Base-by-base conservation (phyloP, 108 stramenopile species). In the Nitzschia sp. region DNA sequence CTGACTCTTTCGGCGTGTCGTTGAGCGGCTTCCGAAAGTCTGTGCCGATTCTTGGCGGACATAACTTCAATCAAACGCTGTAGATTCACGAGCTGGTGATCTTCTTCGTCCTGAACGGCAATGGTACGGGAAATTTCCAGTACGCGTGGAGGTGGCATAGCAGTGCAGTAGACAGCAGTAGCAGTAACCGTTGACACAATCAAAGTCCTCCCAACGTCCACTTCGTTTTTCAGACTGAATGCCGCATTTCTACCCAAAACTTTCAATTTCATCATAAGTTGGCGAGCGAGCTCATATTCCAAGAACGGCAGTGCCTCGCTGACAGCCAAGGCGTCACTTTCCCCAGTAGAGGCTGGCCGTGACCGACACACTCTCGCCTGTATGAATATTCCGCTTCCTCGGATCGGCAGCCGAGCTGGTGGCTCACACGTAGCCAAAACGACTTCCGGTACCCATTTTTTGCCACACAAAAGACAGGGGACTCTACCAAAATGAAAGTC, bases 281-380 rank as follows among this genome's bases (percentile, higher is more conserved):
- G 98, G 9, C 96, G 84, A 38, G 95, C 93, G 13, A 98, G 80
- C 63, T 97, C 98, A 44, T 92, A 97, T 72, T 99, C 98, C 53
- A 97, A 63, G 64, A 96, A 95, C 1, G 96, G 90, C n/a, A 97
- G 80, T 15, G 92, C 91, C 66, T 96, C 93, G 32, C 92, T 92
- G 1, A 98, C 95, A 58, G 92, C 90, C 50, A 96, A 72, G 11
- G 97, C 96, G 80, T 95, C 92, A 45, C 62, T 76, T 57, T 99
- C 98, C 4, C 93, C 91, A 2, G 72, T 81, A 27, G 86, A 76
- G 47, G 83, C 81, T 8, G 90, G 89, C 6, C 93, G 68, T 1
- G 88, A 85, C 29, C 98, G 90, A 80, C 96, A 95, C 11, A 98
- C 96, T 23, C 96, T 74, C 3, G 97, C 97, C 76, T 99, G 97